Evolutionary conservation across 768 basidiomycete species (phyloP), one percentile per base, ranked within the genome.

Genomic region (Boletus edulis): DNA sequence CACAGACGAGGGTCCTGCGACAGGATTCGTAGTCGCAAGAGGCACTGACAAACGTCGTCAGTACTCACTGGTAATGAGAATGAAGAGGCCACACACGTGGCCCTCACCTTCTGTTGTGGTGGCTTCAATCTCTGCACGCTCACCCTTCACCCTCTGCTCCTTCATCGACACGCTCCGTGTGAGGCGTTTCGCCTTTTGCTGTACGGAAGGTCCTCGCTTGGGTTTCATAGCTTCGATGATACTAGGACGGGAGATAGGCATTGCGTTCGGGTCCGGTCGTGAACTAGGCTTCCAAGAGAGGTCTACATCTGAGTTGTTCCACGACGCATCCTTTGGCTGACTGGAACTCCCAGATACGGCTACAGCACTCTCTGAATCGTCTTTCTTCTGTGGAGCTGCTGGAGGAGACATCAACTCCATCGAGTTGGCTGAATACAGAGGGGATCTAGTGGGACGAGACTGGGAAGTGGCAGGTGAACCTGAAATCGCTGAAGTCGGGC

Each of bases 81-180:
- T 39, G 27, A 8, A 8, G 18, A 3, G n/a, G 43, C 3, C 5
- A 31, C 13, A 20, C 4, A 39, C 37, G 22, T 15, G 3, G 20
- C 11, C 52, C 27, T 38, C 27, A 57, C 65, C 51, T 53, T 56
- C 39, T n/a, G 22, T 9, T 22, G 18, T 29, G 9, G 18, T 15
- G 41, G 39, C 49, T 20, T 57, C 48, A 13, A 18, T 22, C 34
- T 54, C 49, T 39, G 46, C 9, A 27, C 17, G 39, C 3, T 46
- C 52, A 13, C 48, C 20, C 39, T 54, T 58, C 20, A 50, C 43
- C 11, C 49, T 52, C 45, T 60, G 52, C 31, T 62, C 58, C 46
- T 58, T 72, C 59, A 72, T 44, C 15, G 68, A 72, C 10, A 61
- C 52, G 35, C 69, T 70, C 32, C 69, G 57, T 12, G 69, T 70